Percentiles rank a stretch among this genome's conserved stretches.
These are phyloP conservation scores for Metschnikowia gelsemii DNA, from an alignment of 805 yeast species.

Conservation along the genomic window DNA sequence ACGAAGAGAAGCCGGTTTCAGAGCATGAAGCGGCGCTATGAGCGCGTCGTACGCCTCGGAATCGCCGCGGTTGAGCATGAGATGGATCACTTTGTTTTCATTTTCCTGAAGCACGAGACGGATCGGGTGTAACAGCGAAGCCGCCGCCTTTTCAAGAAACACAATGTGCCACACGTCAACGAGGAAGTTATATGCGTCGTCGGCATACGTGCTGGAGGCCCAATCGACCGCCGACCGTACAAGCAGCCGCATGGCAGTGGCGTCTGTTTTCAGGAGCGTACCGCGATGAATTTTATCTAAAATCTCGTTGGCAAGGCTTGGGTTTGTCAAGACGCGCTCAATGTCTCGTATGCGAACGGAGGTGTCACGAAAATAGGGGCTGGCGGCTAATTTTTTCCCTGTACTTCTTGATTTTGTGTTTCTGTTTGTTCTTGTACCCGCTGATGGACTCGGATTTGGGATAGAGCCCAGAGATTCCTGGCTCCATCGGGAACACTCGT, in stretches of 20 bases:
- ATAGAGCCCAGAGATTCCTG: too few relatives aligned
- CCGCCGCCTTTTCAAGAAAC: constrained; percentile 13
- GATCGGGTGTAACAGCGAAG: constrained; percentile 1
- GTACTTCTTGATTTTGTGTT: neutral
- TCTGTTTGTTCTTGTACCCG: too few relatives aligned
- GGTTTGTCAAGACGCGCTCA: constrained; percentile 13
- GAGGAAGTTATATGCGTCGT: constrained; percentile 20
- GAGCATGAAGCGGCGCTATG: constrained; percentile 19
- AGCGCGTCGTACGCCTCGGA: constrained; percentile 23
- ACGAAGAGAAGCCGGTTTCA: constrained; percentile 1
- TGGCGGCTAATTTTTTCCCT: neutral
- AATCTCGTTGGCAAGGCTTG: constrained; percentile 3
- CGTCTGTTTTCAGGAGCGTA: constrained; percentile 10
- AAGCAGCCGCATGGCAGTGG: constrained; percentile 18
- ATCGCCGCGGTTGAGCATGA: constrained; percentile 29
- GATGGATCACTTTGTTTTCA: constrained; percentile 26
- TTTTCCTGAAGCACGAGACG: constrained; percentile 17
- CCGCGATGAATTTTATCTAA: constrained; percentile 3
- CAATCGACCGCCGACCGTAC: constrained; percentile 26
- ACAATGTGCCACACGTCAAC: constrained; percentile 28
- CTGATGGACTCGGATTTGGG: too few relatives aligned
- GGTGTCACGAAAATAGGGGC: constrained; percentile 2
- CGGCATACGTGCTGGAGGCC: constrained; percentile 21
- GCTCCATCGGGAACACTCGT: too few relatives aligned
- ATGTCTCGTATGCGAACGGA: constrained; percentile 12